Percentiles rank a stretch among this genome's conserved stretches.
phyloP scores from a whole-genome alignment of 2,329 filamentous ascomycete species.

The Colletotrichum orbiculare region DNA sequence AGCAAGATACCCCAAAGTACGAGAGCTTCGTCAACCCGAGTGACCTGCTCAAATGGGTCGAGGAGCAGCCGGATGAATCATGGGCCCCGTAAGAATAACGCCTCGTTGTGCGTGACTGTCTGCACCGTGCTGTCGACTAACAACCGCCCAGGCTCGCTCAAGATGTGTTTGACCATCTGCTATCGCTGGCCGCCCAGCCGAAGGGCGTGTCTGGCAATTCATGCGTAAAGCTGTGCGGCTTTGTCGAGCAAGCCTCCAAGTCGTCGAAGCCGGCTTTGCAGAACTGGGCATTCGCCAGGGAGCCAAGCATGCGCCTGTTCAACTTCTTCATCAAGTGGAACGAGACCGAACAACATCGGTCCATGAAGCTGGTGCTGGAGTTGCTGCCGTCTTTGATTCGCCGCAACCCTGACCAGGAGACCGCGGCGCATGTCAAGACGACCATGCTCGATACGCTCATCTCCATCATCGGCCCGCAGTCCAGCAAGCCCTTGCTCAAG shows the following conservation, averaged over 20 bases:
- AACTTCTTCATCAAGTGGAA: constrained; percentile 75
- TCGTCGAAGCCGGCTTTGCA: constrained; percentile 56
- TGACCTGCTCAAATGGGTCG: constrained; percentile 55
- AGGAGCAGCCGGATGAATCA: constrained; percentile 47
- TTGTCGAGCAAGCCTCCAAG: constrained; percentile 68
- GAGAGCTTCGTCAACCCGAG: constrained; percentile 47
- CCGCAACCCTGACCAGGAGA: constrained; percentile 58
- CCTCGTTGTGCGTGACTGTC: constrained; percentile 32
- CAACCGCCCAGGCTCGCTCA: constrained; percentile 46
- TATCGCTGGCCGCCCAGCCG: constrained; percentile 62
- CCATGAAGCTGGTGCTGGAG: constrained; percentile 72
- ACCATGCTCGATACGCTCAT: constrained; percentile 63
- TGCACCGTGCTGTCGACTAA: too few relatives aligned
- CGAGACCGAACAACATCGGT: constrained; percentile 72
- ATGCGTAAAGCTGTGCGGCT: constrained; percentile 70
- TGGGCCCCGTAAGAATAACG: constrained; percentile 50
- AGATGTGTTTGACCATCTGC: constrained; percentile 59
- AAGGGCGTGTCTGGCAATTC: constrained; percentile 67
- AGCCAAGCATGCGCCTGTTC: constrained; percentile 63
- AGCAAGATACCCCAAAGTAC: constrained; percentile 35
- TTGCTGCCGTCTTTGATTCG: constrained; percentile 62
- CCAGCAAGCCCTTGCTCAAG: constrained; percentile 73
- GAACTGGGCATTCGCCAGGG: constrained; percentile 62
- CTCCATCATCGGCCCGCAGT: constrained; percentile 69
- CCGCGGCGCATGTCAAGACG: constrained; percentile 52